phyloP scores from a whole-genome alignment of 257 asterid species.

The Salvia splendens region DNA sequence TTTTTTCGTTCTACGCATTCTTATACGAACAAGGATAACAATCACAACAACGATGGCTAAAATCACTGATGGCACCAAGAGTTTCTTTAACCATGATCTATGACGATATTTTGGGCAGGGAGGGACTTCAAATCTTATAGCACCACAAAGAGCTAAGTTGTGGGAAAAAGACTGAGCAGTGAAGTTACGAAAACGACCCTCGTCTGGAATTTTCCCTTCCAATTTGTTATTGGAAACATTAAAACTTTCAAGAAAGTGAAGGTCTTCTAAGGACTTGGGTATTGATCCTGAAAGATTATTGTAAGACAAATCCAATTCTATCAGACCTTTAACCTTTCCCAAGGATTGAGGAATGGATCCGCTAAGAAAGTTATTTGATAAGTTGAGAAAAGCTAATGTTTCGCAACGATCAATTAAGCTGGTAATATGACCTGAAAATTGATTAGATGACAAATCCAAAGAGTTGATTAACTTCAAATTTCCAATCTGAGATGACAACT shows the following conservation, averaged over 20 bases:
- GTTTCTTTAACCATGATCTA: too few species aligned
- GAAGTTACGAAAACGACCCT: too few species aligned
- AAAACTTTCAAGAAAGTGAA: background rate
- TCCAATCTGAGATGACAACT: background rate
- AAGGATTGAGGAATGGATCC: background rate
- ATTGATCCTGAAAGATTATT: background rate
- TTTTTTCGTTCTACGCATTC: too few species aligned
- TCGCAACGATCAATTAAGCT: background rate
- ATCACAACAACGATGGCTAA: too few species aligned
- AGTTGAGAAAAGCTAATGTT: background rate
- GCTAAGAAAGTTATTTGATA: background rate
- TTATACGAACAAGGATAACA: too few species aligned
- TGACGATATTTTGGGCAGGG: too few species aligned
- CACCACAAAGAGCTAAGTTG: background rate
- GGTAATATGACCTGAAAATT: background rate
- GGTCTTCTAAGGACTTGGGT: conserved; percentile 5
- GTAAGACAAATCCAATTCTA: background rate
- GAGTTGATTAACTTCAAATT: background rate
- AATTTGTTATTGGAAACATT: too few species aligned
- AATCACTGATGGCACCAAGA: too few species aligned
- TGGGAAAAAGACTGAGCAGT: too few species aligned
- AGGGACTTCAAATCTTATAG: too few species aligned
- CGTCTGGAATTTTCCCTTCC: too few species aligned
- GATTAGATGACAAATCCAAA: background rate
- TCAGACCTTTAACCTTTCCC: background rate